These are phyloP conservation scores for Penicillium angulare DNA, from an alignment of 495 filamentous ascomycete species.

Conservation along the genomic window DNA sequence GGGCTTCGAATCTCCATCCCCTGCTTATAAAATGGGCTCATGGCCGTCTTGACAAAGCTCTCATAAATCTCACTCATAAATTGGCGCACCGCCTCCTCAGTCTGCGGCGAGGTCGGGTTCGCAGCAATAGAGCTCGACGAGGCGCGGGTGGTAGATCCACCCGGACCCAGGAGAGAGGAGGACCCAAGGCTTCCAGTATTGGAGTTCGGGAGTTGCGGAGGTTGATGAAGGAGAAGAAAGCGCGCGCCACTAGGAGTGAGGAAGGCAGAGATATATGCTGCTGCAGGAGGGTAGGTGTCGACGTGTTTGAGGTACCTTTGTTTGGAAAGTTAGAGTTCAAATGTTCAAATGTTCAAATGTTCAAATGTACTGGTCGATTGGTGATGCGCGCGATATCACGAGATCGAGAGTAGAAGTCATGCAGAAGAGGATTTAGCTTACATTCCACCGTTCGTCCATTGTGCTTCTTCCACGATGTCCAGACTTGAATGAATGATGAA, in stretches of 20 bases:
- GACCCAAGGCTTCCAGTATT: constrained; percentile 24
- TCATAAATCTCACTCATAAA: constrained; percentile 96
- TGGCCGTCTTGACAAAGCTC: constrained; percentile 90
- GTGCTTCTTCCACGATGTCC: constrained; percentile 92
- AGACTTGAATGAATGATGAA: constrained; percentile 92
- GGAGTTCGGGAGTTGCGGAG: constrained; percentile 48
- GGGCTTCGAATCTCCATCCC: constrained; percentile 82
- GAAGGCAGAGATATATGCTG: constrained; percentile 87
- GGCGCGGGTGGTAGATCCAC: constrained; percentile 40
- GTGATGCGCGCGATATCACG: no score
- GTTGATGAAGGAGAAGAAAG: constrained; percentile 87
- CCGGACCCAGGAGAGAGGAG: constrained; percentile 32
- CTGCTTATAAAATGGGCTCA: constrained; percentile 89
- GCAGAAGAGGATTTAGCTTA: constrained; percentile 36
- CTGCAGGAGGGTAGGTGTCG: constrained; percentile 78
- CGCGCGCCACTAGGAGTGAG: constrained; percentile 68
- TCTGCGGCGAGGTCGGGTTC: constrained; percentile 81
- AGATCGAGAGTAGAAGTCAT: background rate
- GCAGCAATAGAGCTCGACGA: constrained; percentile 66
- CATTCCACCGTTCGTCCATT: constrained; percentile 84
- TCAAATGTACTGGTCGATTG: background rate
- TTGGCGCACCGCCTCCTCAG: constrained; percentile 88
- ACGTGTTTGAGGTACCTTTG: constrained; percentile 90
- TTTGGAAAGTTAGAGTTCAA: no score
- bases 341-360: no score